Base-by-base conservation (phyloP, 805 yeast species). In the Candida morakotiae region DNA sequence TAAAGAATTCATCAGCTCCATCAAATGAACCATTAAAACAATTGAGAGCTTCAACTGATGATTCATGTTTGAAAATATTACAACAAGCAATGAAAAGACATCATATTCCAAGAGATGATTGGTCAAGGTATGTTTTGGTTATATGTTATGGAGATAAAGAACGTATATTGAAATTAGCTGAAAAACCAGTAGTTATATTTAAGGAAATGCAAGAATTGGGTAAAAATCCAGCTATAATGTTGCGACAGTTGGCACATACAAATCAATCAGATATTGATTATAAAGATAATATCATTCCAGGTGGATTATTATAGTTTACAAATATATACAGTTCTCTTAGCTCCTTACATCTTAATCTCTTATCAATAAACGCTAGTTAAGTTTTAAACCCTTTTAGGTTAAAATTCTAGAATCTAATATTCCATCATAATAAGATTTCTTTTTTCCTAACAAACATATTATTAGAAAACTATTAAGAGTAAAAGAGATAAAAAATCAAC, bases 71-170 rank as follows among this genome's bases (percentile, higher is more conserved):
- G 49, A 85, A 85, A 56, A 83, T 91, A 16, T 64, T 93, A 32
- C 94, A 86, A 51, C 87, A 83, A 24, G 96, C 96, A 4, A 81
- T 87, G 84, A 78, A 81, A 47, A 73, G 94, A 43, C 95, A 89
- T 61, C 81, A 80, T 41, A 71, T 91, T 34, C 79, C 78, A 31
- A 75, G 78, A 22, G 81, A 77, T 35, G 96, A 87, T 53, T 85
- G 96, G 89, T 73, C 84, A 36, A 83, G 87, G 51, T 91, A 88
- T 55, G 95, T 89, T 2, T 64, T 91, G 35, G 88, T 89, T 13
- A 84, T 91, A 11, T 84, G 94, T 53, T 88, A 87, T 54, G 96
- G 93, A 17, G 96, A 88, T 55, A 83, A 83, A 51, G 97, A 91
- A 53, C 67, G 96, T 20, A 77, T 88, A 8, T 60, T 93, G 32